Evolutionary conservation across 2,329 filamentous ascomycete genomes (phyloP), one percentile per base, ranked within the genome.

Genomic region (Colletotrichum salicis): DNA sequence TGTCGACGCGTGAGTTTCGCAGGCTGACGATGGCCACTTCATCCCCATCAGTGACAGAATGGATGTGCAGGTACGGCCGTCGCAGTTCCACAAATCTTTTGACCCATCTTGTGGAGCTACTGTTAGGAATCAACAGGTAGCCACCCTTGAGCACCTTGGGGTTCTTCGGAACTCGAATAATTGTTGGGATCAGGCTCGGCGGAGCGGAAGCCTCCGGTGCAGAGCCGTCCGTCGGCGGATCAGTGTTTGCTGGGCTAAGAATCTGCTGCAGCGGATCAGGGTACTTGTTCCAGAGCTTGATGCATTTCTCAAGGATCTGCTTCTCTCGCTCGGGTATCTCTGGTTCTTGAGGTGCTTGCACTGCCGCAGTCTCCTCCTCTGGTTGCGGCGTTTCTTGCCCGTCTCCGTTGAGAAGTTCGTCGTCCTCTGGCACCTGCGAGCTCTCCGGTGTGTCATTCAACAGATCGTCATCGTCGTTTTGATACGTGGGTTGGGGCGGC

Each of bases 31-130:
- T 92, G 65, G 92, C 94, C 57, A 98, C 88, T 81, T 98, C 96
- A 76, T 98, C 96, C 22, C 96, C 95, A 52, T 97, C 93, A 0
- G 92, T 90, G 0, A 93, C 91, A 29, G 90, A 93, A 82, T 98
- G 94, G 45, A 99, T 90, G 81, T 98, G 95, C 64, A 99, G 87
- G 79, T 98, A 99, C 0, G 96, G 96, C 64, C 93, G 89, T 37
- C 96, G 90, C 33, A 99, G 88, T 82, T 99, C 96, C 61, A 98
- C 94, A 78, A 97, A 98, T 54, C 96, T 92, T 76, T 95, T 94
- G 33, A 96, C 89, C 96, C 96, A 99, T 73, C 93, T 90, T 27
- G 91, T 93, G 45, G 92, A 94, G 65, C 94, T 92, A 67, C 91
- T 92, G 78, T 95, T 95, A 0, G 95, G 95, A 3, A 94, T 93